phyloP scores from a whole-genome alignment of 2,329 filamentous ascomycete species.

The Colletotrichum shisoi region DNA sequence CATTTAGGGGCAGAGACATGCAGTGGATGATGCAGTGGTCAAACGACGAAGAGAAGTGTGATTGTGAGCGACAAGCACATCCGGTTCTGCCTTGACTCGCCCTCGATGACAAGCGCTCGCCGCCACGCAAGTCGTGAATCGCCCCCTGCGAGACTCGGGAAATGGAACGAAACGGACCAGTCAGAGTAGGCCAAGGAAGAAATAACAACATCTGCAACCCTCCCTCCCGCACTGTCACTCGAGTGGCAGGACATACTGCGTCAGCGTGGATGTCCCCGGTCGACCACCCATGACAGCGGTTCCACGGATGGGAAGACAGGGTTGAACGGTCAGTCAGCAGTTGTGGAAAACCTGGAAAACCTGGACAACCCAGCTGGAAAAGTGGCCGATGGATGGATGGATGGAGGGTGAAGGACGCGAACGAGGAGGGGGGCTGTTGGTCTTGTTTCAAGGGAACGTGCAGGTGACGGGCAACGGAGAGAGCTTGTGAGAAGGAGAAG shows the following conservation, averaged over 20 bases:
- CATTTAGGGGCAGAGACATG: neutral
- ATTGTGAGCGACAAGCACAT: neutral
- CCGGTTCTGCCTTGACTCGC: conserved; percentile 8
- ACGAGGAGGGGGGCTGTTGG: conserved; percentile 20
- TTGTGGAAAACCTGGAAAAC: neutral
- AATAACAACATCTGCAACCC: neutral
- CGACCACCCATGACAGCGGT: conserved; percentile 27
- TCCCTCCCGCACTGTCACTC: conserved; percentile 20
- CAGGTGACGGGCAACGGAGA: conserved; percentile 1
- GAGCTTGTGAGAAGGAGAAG: conserved; percentile 3
- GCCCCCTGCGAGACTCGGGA: neutral
- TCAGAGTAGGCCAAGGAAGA: conserved; percentile 9
- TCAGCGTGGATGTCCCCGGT: conserved; percentile 28
- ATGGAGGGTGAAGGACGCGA: neutral
- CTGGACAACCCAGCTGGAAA: neutral
- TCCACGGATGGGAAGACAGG: conserved; percentile 11
- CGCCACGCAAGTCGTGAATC: conserved; percentile 4
- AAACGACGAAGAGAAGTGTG: conserved; percentile 1
- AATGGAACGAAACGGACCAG: conserved; percentile 17
- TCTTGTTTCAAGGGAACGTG: conserved; percentile 35
- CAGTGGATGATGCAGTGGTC: neutral
- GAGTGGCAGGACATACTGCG: conserved; percentile 19
- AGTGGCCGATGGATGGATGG: neutral
- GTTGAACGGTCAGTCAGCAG: neutral
- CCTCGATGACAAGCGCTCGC: neutral